These are phyloP conservation scores for Phylloporus sp. DNA, from an alignment of 768 basidiomycete species.

Conservation along the genomic window DNA sequence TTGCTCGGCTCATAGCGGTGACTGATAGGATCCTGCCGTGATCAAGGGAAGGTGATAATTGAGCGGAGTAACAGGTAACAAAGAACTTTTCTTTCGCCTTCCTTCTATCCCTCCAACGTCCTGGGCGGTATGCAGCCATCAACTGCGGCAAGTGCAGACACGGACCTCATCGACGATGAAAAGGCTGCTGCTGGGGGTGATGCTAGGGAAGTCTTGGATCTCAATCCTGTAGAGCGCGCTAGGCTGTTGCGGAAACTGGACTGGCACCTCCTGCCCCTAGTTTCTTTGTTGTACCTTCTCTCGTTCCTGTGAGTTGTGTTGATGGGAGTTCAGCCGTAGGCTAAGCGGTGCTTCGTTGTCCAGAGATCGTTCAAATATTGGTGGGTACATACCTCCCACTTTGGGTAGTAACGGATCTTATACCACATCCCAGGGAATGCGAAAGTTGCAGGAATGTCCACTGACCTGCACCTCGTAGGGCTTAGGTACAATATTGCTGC, in stretches of 20 bases:
- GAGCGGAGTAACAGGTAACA: too few relatives aligned
- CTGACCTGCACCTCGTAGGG: slow-evolving; percentile 34
- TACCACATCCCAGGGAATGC: slow-evolving; percentile 33
- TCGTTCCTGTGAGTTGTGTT: slow-evolving; percentile 44
- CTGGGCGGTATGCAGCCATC: slow-evolving; percentile 15
- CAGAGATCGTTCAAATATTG: slow-evolving; percentile 45
- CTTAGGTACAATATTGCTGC: slow-evolving; percentile 36
- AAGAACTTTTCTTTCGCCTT: background rate
- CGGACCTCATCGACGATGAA: slow-evolving; percentile 5
- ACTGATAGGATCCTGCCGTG: too few relatives aligned
- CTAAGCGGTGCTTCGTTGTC: background rate
- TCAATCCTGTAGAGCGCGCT: slow-evolving; percentile 19
- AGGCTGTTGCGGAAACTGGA: slow-evolving; percentile 41
- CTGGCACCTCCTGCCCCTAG: slow-evolving; percentile 41
- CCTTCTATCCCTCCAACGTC: background rate
- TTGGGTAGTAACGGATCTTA: background rate
- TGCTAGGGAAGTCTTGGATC: background rate
- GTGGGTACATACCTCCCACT: slow-evolving; percentile 20
- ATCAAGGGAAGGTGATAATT: background rate
- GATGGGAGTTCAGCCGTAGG: background rate
- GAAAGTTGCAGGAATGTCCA: slow-evolving; percentile 42
- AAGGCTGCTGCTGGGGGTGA: slow-evolving; percentile 1
- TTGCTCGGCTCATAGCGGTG: too few relatives aligned
- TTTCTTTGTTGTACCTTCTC: slow-evolving; percentile 42
- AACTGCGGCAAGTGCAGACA: slow-evolving; percentile 9